phyloP scores from a whole-genome alignment of 139 green algal genomes.

The Picochlorum sp. region DNA sequence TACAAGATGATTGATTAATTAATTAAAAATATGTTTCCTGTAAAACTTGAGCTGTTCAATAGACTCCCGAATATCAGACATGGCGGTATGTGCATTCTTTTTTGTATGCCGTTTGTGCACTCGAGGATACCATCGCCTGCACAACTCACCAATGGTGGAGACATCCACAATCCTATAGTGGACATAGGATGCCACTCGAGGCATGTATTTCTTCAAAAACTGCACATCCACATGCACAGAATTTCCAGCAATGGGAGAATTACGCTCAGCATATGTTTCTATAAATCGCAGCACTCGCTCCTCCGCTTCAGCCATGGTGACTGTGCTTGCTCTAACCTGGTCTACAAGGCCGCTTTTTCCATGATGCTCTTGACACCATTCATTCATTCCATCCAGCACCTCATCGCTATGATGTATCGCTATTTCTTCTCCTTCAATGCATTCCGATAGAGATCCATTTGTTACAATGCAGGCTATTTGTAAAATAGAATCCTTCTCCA shows the following conservation, averaged over 20 bases:
- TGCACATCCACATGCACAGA: conserved; percentile 77
- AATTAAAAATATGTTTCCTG: conserved; percentile 65
- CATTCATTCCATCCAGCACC: conserved; percentile 83
- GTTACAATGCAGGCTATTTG: conserved; percentile 87
- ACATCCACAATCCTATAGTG: conserved; percentile 91
- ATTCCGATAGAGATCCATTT: conserved; percentile 52
- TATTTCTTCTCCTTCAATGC: conserved; percentile 69
- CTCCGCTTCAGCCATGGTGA: conserved; percentile 60
- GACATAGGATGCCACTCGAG: conserved; percentile 57
- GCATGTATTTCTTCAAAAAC: conserved; percentile 86
- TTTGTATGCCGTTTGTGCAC: conserved; percentile 52
- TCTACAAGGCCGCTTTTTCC: conserved; percentile 45
- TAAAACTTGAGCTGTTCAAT: conserved; percentile 81
- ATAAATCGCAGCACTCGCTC: conserved; percentile 64
- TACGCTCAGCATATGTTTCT: conserved; percentile 29
- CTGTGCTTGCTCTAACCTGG: conserved; percentile 43
- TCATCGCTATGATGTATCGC: conserved; percentile 77
- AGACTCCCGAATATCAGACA: conserved; percentile 81
- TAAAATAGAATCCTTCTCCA: conserved; percentile 75
- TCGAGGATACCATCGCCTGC: conserved; percentile 46
- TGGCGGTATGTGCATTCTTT: conserved; percentile 66
- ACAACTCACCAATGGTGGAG: conserved; percentile 67
- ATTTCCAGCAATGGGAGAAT: conserved; percentile 57
- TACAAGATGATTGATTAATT: not conserved
- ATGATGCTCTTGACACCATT: conserved; percentile 86